phyloP scores from a whole-genome alignment of 768 basidiomycete species.

The Auriscalpium microsporum region DNA sequence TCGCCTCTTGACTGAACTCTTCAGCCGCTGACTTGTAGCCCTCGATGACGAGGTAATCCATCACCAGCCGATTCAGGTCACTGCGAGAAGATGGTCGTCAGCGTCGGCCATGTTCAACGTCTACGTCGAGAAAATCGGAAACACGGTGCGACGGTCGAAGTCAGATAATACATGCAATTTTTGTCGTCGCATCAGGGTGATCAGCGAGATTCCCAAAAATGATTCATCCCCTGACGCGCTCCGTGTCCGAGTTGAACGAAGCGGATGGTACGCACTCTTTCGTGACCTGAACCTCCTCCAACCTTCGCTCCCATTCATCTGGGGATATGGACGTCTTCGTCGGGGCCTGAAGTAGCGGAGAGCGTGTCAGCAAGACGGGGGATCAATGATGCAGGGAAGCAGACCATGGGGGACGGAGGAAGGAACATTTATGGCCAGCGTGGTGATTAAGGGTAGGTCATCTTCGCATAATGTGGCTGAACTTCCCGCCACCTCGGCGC shows the following conservation, averaged over 20 bases:
- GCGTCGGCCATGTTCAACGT: conserved; percentile 16
- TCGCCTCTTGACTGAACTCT: conserved; percentile 87
- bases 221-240: conserved; percentile 49
- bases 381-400: conserved; percentile 13
- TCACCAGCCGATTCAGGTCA: conserved; percentile 88
- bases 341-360: conserved; percentile 18
- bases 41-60: conserved; percentile 97
- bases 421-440: not conserved
- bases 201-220: conserved; percentile 99
- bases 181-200: conserved; percentile 53
- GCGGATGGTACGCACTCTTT: conserved; percentile 68
- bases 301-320: conserved; percentile 80
- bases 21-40: conserved; percentile 96
- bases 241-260: conserved; percentile 8
- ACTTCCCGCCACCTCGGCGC: not conserved
- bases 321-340: conserved; percentile 56
- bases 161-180: conserved; percentile 91
- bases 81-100: conserved; percentile 33
- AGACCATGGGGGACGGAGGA: conserved; percentile 11
- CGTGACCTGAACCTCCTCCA: conserved; percentile 74
- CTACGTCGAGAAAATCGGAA: conserved; percentile 15
- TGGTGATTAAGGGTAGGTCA: conserved; percentile 2
- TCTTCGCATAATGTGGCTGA: not conserved
- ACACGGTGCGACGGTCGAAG: conserved; percentile 20
- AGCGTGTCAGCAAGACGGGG: conserved; percentile 2